Evolutionary conservation across 768 basidiomycete genomes (phyloP), one percentile per base, ranked within the genome.

Genomic region (Myochromella boudieri): DNA sequence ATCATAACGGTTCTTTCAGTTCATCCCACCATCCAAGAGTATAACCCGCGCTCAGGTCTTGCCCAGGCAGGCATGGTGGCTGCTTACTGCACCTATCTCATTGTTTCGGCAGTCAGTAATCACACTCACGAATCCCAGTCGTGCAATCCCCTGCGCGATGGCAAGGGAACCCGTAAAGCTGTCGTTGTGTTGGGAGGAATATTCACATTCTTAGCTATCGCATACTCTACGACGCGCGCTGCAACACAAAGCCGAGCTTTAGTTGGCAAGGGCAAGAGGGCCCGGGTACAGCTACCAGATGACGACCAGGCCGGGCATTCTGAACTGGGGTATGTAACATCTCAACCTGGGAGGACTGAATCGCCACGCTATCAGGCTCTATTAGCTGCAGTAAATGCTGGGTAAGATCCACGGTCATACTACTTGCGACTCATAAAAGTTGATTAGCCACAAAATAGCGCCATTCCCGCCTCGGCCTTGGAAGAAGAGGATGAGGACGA

Each of bases 31-130:
- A 80, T 98, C 4, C 97, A 99, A 60, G 94, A 93, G 56, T 75
- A 84, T 56, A 98, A 97, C 61, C 91, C 95, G 9, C 87, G 91
- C 42, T 95, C 92, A 7, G 97, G 97, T 3, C 81, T 99, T 5
- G 93, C 93, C 1, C 97, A 98, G 62, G 85, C 92, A 6, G 85
- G 89, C 37, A 95, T 98, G 88, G 95, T 99, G n/a, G 90, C 91
- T 3, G 91, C 85, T 1, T 99, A 99, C 65, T 97, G 91, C 71
- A 93, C 94, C 2, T 99, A 99, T 64, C 85, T 99, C 50, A 82
- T 91, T 56, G 87, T 91, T 24, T 94, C 91, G 14, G 97, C 97
- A 3, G 84, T 99, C 48, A 88, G 85, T 51, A 98, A 98, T 61
- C 91, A 95, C 67, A 82, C 82, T 6, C 87, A 95, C 57, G 75